Conservation (phyloP, 1,284 basidiomycete species). For the Porodaedalea pini region DNA sequence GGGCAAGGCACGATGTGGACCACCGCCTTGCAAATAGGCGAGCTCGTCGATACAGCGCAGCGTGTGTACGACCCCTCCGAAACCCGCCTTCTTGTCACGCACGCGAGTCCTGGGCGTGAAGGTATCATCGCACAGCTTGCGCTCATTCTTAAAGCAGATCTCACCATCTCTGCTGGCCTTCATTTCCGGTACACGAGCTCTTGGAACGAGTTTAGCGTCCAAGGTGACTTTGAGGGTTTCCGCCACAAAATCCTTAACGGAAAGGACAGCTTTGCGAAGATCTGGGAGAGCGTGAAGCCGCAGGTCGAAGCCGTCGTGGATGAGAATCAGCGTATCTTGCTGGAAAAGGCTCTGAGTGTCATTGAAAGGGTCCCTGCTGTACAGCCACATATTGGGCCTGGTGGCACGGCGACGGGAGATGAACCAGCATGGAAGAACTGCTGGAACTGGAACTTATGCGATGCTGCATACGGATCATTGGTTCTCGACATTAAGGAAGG, state of each 20-base stretch:
- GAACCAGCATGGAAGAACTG: slow-evolving; percentile 95
- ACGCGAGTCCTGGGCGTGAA: slow-evolving; percentile 90
- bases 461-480: slow-evolving; percentile 88
- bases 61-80: slow-evolving; percentile 91
- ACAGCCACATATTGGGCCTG: slow-evolving; percentile 53
- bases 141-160: slow-evolving; percentile 88
- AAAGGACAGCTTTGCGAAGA: slow-evolving; percentile 82
- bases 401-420: slow-evolving; percentile 56
- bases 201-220: slow-evolving; percentile 97
- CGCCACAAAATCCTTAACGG: slow-evolving; percentile 77
- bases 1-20: slow-evolving; percentile 99
- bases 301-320: slow-evolving; percentile 94
- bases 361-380: slow-evolving; percentile 75
- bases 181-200: slow-evolving; percentile 97
- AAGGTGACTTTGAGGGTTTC: slow-evolving; percentile 87
- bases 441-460: slow-evolving; percentile 98
- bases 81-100: slow-evolving; percentile 90
- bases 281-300: slow-evolving; percentile 91
- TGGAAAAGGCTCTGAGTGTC: slow-evolving; percentile 88
- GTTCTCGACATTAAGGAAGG: slow-evolving; percentile 89
- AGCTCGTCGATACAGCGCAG: slow-evolving; percentile 96
- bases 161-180: slow-evolving; percentile 91
- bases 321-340: slow-evolving; percentile 82
- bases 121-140: slow-evolving; percentile 90
- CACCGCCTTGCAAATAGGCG: slow-evolving; percentile 95